Evolutionary conservation across 2,329 filamentous ascomycete genomes (phyloP).

Genomic region (Pseudodiploospora longispora): DNA sequence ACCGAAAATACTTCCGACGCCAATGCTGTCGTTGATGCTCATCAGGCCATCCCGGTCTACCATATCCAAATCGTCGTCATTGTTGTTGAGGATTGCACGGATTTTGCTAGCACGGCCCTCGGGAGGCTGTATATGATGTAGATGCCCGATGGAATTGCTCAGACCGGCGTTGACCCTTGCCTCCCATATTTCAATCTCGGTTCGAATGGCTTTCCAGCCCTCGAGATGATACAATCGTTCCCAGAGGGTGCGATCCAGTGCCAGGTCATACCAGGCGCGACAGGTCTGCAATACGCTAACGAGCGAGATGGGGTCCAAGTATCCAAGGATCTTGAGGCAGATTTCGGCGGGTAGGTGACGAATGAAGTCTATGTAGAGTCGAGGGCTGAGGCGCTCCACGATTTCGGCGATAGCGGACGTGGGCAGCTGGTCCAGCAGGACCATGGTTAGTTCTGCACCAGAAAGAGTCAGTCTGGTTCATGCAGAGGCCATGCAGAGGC

Average conservation of each 20-base stretch:
- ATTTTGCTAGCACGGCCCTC: conserved; percentile 48
- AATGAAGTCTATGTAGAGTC: conserved; percentile 90
- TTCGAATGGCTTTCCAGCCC: conserved; percentile 69
- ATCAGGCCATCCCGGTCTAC: conserved; percentile 26
- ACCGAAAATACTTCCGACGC: conserved; percentile 26
- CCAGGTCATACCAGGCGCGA: conserved; percentile 70
- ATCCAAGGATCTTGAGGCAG: conserved; percentile 80
- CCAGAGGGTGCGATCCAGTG: conserved; percentile 82
- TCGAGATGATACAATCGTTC: conserved; percentile 72
- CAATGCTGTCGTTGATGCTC: conserved; percentile 15
- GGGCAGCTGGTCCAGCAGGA: conserved; percentile 67
- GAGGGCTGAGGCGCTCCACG: conserved; percentile 69
- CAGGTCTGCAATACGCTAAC: conserved; percentile 73
- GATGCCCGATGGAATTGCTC: conserved; percentile 28
- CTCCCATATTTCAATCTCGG: conserved; percentile 61
- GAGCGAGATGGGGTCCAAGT: conserved; percentile 73
- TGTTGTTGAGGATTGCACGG: conserved; percentile 41
- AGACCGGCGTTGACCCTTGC: conserved; percentile 42
- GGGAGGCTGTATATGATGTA: conserved; percentile 36
- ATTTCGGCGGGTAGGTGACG: conserved; percentile 81
- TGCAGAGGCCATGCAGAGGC: not conserved
- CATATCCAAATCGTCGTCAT: conserved; percentile 45
- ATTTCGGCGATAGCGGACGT: conserved; percentile 74
- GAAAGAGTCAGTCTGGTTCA: not conserved
- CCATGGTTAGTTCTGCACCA: conserved; percentile 65